These are phyloP conservation scores for Rhizomucor miehei DNA, from an alignment of 371 early-diverging fungal species.

Conservation along the genomic window DNA sequence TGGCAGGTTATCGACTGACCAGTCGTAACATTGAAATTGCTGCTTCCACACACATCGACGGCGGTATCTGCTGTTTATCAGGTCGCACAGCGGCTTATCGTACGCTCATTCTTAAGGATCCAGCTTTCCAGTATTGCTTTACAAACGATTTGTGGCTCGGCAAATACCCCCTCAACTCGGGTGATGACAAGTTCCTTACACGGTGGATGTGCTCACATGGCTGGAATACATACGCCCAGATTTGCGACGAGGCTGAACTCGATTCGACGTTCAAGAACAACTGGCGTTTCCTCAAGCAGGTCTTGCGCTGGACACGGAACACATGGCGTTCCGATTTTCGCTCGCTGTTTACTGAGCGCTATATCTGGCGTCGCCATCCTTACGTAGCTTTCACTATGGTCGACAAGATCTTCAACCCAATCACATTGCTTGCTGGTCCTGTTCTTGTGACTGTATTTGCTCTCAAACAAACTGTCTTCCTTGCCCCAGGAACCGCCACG, in stretches of 20 bases:
- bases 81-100: slow-evolving; percentile 76
- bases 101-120: slow-evolving; percentile 66
- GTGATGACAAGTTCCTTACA: slow-evolving; percentile 74
- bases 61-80: slow-evolving; percentile 70
- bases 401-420: slow-evolving; percentile 71
- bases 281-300: slow-evolving; percentile 70
- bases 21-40: slow-evolving; percentile 73
- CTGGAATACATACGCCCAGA: slow-evolving; percentile 69
- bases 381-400: slow-evolving; percentile 74
- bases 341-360: slow-evolving; percentile 60
- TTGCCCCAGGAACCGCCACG: slow-evolving; percentile 11
- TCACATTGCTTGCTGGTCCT: slow-evolving; percentile 67
- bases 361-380: slow-evolving; percentile 64
- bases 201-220: slow-evolving; percentile 69
- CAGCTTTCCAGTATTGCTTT: slow-evolving; percentile 67
- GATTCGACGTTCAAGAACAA: slow-evolving; percentile 73
- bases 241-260: slow-evolving; percentile 66
- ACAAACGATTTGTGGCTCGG: slow-evolving; percentile 68
- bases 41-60: slow-evolving; percentile 69
- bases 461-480: slow-evolving; percentile 13
- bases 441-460: slow-evolving; percentile 54
- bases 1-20: slow-evolving; percentile 65
- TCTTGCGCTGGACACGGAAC: slow-evolving; percentile 71
- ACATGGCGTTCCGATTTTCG: slow-evolving; percentile 73
- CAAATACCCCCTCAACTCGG: slow-evolving; percentile 70